Conservation (phyloP, 2,329 filamentous ascomycete genomes). For the Eutypa lata region DNA sequence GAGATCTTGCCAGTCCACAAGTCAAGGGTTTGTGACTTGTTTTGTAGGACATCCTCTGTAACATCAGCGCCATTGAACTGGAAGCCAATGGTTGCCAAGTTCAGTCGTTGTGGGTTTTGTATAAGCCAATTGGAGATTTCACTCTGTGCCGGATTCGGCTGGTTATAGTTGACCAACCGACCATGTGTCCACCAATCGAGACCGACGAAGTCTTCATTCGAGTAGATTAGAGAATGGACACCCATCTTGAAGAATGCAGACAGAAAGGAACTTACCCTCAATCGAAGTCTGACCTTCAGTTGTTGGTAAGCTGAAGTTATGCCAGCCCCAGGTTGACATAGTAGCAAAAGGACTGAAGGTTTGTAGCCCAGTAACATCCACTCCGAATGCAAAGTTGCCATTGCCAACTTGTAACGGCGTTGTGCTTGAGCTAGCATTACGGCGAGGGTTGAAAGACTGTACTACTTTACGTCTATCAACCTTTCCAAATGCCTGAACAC, state of each 20-base stretch:
- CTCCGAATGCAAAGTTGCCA: constrained; percentile 47
- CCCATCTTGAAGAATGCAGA: background rate
- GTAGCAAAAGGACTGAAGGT: constrained; percentile 45
- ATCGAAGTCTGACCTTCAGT: constrained; percentile 34
- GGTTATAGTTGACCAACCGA: constrained; percentile 38
- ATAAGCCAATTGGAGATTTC: constrained; percentile 42
- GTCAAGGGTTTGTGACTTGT: constrained; percentile 42
- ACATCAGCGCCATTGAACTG: constrained; percentile 38
- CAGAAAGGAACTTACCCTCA: constrained; percentile 22
- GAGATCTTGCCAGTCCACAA: constrained; percentile 44
- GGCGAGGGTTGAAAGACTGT: constrained; percentile 42
- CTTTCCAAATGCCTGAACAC: constrained; percentile 6
- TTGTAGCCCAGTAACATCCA: constrained; percentile 44
- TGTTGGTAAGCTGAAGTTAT: constrained; percentile 45
- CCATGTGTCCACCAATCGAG: constrained; percentile 42
- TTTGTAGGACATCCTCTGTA: constrained; percentile 36
- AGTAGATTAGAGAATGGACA: too few relatives aligned
- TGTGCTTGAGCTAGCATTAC: constrained; percentile 43
- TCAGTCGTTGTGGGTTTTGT: constrained; percentile 49
- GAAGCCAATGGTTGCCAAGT: constrained; percentile 46
- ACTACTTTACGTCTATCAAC: constrained; percentile 33
- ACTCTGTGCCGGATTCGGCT: constrained; percentile 37
- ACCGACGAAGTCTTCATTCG: constrained; percentile 34
- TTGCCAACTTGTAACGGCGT: constrained; percentile 52
- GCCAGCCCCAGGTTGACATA: constrained; percentile 48